A percentile compares a stretch with the other conserved stretches of the same genome.
These are phyloP conservation scores for Paecilomyces niveus DNA, from an alignment of 2,329 filamentous ascomycete genomes.

Conservation along the genomic window DNA sequence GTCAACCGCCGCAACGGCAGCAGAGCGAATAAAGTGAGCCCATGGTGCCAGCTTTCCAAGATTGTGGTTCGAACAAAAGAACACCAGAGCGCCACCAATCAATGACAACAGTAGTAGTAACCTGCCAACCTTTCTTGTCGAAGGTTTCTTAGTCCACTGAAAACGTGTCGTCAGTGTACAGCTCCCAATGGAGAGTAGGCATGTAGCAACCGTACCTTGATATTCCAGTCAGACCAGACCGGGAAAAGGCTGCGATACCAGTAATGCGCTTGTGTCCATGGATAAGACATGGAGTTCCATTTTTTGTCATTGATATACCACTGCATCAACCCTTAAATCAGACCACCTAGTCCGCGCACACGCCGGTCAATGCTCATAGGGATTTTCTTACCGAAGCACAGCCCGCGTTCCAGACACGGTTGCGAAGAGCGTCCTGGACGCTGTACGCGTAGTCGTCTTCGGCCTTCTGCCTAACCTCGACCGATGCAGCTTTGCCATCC, in stretches of 20 bases:
- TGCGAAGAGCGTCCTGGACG: slow-evolving; percentile 40
- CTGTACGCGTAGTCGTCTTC: slow-evolving; percentile 42
- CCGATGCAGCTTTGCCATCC: slow-evolving; percentile 35
- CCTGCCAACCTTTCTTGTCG: too few species aligned
- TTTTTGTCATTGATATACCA: background rate
- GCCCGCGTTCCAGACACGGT: slow-evolving; percentile 43
- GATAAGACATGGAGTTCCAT: slow-evolving; percentile 4
- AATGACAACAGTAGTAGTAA: too few species aligned
- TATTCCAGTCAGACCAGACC: slow-evolving; percentile 48
- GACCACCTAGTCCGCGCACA: slow-evolving; percentile 44
- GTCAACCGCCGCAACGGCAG: too few species aligned
- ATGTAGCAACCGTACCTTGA: slow-evolving; percentile 16
- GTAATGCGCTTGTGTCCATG: slow-evolving; percentile 44
- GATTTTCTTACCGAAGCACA: slow-evolving; percentile 45
- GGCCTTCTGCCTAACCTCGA: slow-evolving; percentile 44
- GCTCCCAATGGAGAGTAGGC: too few species aligned
- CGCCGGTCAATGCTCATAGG: slow-evolving; percentile 18
- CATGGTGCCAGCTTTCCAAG: too few species aligned
- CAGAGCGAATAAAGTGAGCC: too few species aligned
- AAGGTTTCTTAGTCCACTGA: too few species aligned
- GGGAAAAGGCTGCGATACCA: slow-evolving; percentile 48
- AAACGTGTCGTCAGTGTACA: too few species aligned
- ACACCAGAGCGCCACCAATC: too few species aligned
- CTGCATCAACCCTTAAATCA: slow-evolving; percentile 40
- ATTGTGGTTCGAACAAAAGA: too few species aligned